Evolutionary conservation across 352 stramenopile species (phyloP).

Genomic region (Pythium biforme): DNA sequence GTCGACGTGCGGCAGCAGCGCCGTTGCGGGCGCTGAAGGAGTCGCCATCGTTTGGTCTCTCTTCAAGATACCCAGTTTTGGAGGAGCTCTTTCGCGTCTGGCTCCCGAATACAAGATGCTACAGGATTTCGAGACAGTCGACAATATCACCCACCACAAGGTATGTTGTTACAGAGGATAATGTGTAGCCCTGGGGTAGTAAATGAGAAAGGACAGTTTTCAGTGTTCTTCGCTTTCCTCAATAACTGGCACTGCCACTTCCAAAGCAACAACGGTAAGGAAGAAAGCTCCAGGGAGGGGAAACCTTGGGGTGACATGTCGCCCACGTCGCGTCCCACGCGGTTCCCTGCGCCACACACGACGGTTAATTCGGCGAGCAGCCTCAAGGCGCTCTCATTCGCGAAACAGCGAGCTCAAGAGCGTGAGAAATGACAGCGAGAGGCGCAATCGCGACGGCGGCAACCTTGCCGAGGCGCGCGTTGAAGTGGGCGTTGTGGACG

Average conservation of each 20-base stretch:
- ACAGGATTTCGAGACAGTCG: not conserved
- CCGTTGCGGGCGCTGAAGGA: constrained; percentile 31
- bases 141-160: not conserved
- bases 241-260: constrained; percentile 5
- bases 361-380: not conserved
- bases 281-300: not conserved
- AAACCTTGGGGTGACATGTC: constrained; percentile 6
- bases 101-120: not conserved
- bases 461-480: not conserved
- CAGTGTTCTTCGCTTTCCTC: not conserved
- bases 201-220: constrained; percentile 13
- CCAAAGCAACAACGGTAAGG: not conserved
- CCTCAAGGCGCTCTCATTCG: not conserved
- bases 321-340: constrained; percentile 17
- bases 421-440: constrained; percentile 13
- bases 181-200: not conserved
- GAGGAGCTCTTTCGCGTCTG: not conserved
- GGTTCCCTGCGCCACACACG: too few relatives aligned
- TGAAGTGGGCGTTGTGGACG: constrained; percentile 20
- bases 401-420: not conserved
- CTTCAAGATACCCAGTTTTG: constrained; percentile 16
- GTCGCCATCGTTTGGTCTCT: constrained; percentile 19
- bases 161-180: not conserved
- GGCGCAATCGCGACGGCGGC: not conserved
- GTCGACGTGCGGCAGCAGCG: constrained; percentile 72